Percentiles rank a stretch among this genome's conserved stretches.
phyloP scores from a whole-genome alignment of 2,329 filamentous ascomycete species.

The Aspergillus pseudoglaucus region DNA sequence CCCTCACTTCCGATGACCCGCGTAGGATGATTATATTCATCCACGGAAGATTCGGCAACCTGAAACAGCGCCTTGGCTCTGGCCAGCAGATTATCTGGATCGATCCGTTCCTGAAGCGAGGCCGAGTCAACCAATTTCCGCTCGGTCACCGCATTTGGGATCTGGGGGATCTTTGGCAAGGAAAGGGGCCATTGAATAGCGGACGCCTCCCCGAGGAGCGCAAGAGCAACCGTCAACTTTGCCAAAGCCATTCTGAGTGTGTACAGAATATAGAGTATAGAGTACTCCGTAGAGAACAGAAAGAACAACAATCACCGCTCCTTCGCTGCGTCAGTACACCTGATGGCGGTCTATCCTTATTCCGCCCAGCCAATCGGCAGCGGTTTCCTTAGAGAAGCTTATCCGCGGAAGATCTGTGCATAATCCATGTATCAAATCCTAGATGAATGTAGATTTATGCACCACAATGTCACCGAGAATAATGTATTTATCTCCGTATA shows the following conservation, averaged over 20 bases:
- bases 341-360: no score
- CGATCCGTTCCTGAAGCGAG: constrained; percentile 43
- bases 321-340: no score
- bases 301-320: background rate
- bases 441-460: no score
- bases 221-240: constrained; percentile 1
- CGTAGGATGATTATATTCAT: constrained; percentile 62
- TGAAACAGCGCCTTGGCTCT: constrained; percentile 57
- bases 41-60: constrained; percentile 53
- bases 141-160: constrained; percentile 9
- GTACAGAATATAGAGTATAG: background rate
- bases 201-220: constrained; percentile 7
- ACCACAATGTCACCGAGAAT: no score
- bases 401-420: no score
- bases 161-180: constrained; percentile 6
- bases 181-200: constrained; percentile 16
- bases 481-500: no score
- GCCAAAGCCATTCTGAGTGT: background rate
- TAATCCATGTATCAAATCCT: no score
- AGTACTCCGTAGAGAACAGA: background rate
- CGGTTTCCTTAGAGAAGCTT: no score
- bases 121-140: constrained; percentile 43
- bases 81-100: constrained; percentile 48
- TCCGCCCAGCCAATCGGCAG: no score
- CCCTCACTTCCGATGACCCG: constrained; percentile 63